A percentile compares a stretch with the other conserved stretches of the same genome.
Conservation (phyloP, 768 basidiomycete genomes). For the Hortiboletus campestris region DNA sequence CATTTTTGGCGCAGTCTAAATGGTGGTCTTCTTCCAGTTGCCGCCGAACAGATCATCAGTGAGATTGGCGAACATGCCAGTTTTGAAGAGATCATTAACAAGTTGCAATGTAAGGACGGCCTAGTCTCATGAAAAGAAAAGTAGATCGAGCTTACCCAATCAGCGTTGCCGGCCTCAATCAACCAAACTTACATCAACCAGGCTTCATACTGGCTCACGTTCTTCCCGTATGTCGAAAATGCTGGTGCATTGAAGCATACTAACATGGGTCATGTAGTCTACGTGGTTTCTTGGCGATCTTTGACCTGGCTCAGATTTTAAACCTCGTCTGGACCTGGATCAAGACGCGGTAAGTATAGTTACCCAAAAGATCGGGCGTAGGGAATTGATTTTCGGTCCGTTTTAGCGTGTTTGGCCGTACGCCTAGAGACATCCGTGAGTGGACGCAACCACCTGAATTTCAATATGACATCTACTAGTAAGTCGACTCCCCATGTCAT, state of each 20-base stretch:
- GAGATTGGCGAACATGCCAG: slow-evolving; percentile 49
- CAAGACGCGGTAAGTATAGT: slow-evolving; percentile 63
- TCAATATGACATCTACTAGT: slow-evolving; percentile 84
- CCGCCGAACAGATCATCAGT: slow-evolving; percentile 41
- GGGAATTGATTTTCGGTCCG: not conserved
- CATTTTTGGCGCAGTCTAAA: not conserved
- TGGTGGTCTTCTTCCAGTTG: slow-evolving; percentile 17
- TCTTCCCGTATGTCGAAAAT: slow-evolving; percentile 71
- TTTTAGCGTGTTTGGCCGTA: slow-evolving; percentile 74
- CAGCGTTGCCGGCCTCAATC: slow-evolving; percentile 69
- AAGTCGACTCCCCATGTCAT: slow-evolving; percentile 29
- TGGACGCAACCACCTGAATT: slow-evolving; percentile 91
- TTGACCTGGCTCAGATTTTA: slow-evolving; percentile 94
- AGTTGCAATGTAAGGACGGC: slow-evolving; percentile 39
- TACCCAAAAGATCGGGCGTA: not conserved
- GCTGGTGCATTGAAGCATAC: not conserved
- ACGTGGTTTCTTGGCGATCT: slow-evolving; percentile 91
- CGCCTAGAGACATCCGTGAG: slow-evolving; percentile 85
- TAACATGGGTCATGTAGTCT: slow-evolving; percentile 45
- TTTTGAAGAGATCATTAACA: slow-evolving; percentile 44
- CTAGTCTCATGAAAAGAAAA: not conserved
- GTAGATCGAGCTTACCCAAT: slow-evolving; percentile 32
- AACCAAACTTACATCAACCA: slow-evolving; percentile 91
- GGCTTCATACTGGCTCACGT: slow-evolving; percentile 89
- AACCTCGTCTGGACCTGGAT: slow-evolving; percentile 85